Percentiles rank a stretch among this genome's conserved stretches.
Conservation (phyloP, 257 asterid species). For the Solanum sitiens region DNA sequence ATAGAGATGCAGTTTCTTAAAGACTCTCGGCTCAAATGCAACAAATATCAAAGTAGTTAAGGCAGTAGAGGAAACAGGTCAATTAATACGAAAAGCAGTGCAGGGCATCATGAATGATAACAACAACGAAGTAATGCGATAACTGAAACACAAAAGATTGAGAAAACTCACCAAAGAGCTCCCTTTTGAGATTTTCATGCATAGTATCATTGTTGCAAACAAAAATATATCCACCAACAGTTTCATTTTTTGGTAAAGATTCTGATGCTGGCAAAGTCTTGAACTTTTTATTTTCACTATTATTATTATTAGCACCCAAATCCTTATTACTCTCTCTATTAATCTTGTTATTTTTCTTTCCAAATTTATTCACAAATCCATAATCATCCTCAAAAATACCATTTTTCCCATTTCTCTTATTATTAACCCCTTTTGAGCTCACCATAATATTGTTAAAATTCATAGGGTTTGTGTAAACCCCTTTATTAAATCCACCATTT, state of each 20-base stretch:
- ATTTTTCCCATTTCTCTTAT: slow-evolving; percentile 23
- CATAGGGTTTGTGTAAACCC: slow-evolving; percentile 49
- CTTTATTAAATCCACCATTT: slow-evolving; percentile 90
- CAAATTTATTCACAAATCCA: slow-evolving; percentile 20
- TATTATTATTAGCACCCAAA: slow-evolving; percentile 23
- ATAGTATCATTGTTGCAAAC: slow-evolving; percentile 98
- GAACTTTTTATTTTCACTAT: slow-evolving; percentile 64
- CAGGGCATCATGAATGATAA: not conserved
- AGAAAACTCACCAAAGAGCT: slow-evolving; percentile 66
- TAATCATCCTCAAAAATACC: slow-evolving; percentile 27
- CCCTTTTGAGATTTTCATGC: slow-evolving; percentile 91
- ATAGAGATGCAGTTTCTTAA: not conserved
- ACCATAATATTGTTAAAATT: slow-evolving; percentile 9
- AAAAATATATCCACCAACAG: slow-evolving; percentile 89
- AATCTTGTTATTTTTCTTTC: slow-evolving; percentile 42
- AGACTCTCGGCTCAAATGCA: not conserved
- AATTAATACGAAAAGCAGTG: not conserved
- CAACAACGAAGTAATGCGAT: not conserved
- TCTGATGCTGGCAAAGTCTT: slow-evolving; percentile 94
- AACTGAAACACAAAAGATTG: not conserved
- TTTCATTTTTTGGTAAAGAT: slow-evolving; percentile 78
- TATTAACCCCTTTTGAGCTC: slow-evolving; percentile 20
- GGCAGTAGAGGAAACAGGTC: not conserved
- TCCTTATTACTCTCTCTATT: slow-evolving; percentile 33
- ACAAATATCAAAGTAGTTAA: not conserved